Evolutionary conservation across 2,329 filamentous ascomycete genomes (phyloP).

Genomic region (Drechslerella dactyloides): DNA sequence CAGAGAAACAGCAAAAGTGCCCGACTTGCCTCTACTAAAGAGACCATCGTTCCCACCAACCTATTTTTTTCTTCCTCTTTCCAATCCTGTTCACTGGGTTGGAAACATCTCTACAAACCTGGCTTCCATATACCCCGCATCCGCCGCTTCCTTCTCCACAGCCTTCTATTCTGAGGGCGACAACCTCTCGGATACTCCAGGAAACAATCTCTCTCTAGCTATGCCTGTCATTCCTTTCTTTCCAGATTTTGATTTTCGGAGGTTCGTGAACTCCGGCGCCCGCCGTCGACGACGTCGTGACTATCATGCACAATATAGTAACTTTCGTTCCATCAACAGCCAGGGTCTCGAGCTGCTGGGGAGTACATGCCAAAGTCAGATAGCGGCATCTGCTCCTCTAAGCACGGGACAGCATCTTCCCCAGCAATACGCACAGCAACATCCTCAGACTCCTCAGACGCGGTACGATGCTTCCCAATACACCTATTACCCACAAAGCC

Average conservation of each 20-base stretch:
- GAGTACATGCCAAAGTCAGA: slow-evolving; percentile 34
- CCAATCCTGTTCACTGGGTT: slow-evolving; percentile 46
- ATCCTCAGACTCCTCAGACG: slow-evolving; percentile 31
- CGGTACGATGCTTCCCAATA: slow-evolving; percentile 41
- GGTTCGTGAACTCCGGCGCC: slow-evolving; percentile 44
- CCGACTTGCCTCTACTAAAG: slow-evolving; percentile 50
- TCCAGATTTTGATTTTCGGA: slow-evolving; percentile 44
- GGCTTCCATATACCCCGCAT: slow-evolving; percentile 44
- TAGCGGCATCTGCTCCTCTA: slow-evolving; percentile 17
- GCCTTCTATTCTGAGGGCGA: slow-evolving; percentile 33
- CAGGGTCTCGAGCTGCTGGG: slow-evolving; percentile 42
- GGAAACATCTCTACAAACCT: slow-evolving; percentile 36
- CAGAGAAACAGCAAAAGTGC: slow-evolving; percentile 42
- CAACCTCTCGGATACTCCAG: slow-evolving; percentile 10
- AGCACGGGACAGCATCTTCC: slow-evolving; percentile 25
- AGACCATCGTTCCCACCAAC: slow-evolving; percentile 37
- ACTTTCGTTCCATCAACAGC: slow-evolving; percentile 32
- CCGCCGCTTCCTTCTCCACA: slow-evolving; percentile 25
- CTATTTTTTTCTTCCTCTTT: slow-evolving; percentile 47
- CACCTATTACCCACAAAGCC: slow-evolving; percentile 19
- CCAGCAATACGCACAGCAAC: slow-evolving; percentile 30
- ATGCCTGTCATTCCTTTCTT: slow-evolving; percentile 50
- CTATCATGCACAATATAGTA: slow-evolving; percentile 40
- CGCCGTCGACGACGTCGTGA: slow-evolving; percentile 48
- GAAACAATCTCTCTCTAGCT: slow-evolving; percentile 25